Evolutionary conservation across 257 asterid genomes (phyloP).

Genomic region (Penstemon barbatus): DNA sequence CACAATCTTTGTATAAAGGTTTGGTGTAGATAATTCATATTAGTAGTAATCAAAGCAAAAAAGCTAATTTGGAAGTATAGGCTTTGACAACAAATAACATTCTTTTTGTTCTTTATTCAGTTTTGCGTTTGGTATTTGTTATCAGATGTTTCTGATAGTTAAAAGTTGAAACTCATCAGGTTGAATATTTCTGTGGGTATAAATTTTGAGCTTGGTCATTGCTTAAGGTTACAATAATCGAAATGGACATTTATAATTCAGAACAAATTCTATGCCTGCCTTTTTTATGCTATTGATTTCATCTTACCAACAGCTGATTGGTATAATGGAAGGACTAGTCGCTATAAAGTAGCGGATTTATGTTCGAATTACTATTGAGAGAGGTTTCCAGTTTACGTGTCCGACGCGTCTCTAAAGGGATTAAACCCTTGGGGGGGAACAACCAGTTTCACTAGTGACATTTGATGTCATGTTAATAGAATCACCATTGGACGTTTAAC

Average conservation of each 20-base stretch:
- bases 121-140: slow-evolving; percentile 27
- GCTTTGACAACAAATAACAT: slow-evolving; percentile 25
- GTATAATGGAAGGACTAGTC: no score
- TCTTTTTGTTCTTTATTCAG: slow-evolving; percentile 28
- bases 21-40: slow-evolving; percentile 37
- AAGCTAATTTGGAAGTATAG: slow-evolving; percentile 31
- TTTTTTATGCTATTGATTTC: not conserved
- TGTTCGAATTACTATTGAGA: no score
- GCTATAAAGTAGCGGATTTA: no score
- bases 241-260: not conserved
- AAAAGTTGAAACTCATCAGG: slow-evolving; percentile 15
- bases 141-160: slow-evolving; percentile 25
- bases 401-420: no score
- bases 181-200: not conserved
- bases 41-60: slow-evolving; percentile 19
- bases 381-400: no score
- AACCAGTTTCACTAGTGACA: not conserved
- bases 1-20: slow-evolving; percentile 29
- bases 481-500: no score
- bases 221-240: not conserved
- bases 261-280: not conserved
- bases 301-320: not conserved
- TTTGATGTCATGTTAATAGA: no score
- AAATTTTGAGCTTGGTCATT: not conserved
- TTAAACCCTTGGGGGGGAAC: no score